These are phyloP conservation scores for Xylaria cubensis DNA, from an alignment of 495 filamentous ascomycete species.

Conservation along the genomic window DNA sequence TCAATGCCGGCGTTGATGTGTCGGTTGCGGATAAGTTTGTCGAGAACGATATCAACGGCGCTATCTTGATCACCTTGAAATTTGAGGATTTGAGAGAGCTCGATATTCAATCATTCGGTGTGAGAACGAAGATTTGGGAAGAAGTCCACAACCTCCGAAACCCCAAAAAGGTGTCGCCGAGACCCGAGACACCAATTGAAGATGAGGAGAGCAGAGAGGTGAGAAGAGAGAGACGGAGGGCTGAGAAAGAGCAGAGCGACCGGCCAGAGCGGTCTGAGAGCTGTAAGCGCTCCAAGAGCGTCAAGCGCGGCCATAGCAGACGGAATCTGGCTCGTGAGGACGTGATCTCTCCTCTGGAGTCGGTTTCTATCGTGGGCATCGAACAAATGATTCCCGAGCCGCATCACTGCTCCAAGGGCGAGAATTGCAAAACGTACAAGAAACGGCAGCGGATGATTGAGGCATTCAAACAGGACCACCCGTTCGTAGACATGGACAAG, in stretches of 20 bases:
- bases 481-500: conserved; percentile 60
- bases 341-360: conserved; percentile 74
- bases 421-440: conserved; percentile 81
- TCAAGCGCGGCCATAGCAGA: conserved; percentile 43
- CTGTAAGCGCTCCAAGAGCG: conserved; percentile 49
- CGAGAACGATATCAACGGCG: conserved; percentile 87
- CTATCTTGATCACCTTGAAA: conserved; percentile 83
- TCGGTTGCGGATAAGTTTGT: conserved; percentile 81
- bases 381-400: conserved; percentile 85
- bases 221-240: conserved; percentile 47
- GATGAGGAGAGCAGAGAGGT: conserved; percentile 55
- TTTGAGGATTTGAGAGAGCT: conserved; percentile 94
- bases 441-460: conserved; percentile 74
- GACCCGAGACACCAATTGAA: conserved; percentile 62
- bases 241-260: conserved; percentile 40
- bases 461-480: conserved; percentile 71
- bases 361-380: conserved; percentile 89
- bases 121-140: conserved; percentile 83
- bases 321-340: conserved; percentile 63
- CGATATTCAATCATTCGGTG: conserved; percentile 90
- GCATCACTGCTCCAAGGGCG: conserved; percentile 89
- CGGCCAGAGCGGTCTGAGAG: conserved; percentile 46
- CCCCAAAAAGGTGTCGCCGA: conserved; percentile 58
- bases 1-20: conserved; percentile 71
- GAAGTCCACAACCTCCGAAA: conserved; percentile 76